These are phyloP conservation scores for Scleroderma bovista DNA, from an alignment of 768 basidiomycete genomes.

Conservation along the genomic window DNA sequence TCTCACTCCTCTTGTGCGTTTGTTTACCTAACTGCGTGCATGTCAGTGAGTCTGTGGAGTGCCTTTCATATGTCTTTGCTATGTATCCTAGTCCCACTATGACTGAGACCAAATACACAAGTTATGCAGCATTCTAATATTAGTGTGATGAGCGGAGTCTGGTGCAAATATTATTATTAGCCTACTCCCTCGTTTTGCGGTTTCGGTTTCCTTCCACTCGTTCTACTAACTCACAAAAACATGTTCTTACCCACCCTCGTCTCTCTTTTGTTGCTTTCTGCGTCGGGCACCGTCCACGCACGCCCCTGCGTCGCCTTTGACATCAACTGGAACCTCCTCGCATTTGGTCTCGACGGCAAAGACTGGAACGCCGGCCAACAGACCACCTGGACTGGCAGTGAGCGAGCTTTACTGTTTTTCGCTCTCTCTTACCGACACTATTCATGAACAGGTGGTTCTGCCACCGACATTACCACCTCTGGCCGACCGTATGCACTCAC, in stretches of 20 bases:
- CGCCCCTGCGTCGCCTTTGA: constrained; percentile 78
- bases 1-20: background rate
- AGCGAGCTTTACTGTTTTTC: constrained; percentile 7
- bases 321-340: constrained; percentile 73
- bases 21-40: background rate
- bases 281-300: constrained; percentile 30
- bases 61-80: constrained; percentile 1
- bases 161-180: too few relatives aligned
- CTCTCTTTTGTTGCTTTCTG: constrained; percentile 48
- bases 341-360: constrained; percentile 77
- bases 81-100: background rate
- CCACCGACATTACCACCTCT: constrained; percentile 63
- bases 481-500: constrained; percentile 66
- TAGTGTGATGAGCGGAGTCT: background rate
- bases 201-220: background rate
- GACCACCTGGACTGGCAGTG: constrained; percentile 59
- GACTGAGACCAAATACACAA: background rate
- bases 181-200: too few relatives aligned
- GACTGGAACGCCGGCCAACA: constrained; percentile 79
- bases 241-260: constrained; percentile 42
- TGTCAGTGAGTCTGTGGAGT: background rate
- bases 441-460: constrained; percentile 23
- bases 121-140: background rate
- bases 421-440: background rate
- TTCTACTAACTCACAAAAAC: background rate